Percentiles rank a stretch among this genome's conserved stretches.
These are phyloP conservation scores for Corniculantispora saksenae DNA, from an alignment of 2,329 filamentous ascomycete genomes.

Conservation along the genomic window DNA sequence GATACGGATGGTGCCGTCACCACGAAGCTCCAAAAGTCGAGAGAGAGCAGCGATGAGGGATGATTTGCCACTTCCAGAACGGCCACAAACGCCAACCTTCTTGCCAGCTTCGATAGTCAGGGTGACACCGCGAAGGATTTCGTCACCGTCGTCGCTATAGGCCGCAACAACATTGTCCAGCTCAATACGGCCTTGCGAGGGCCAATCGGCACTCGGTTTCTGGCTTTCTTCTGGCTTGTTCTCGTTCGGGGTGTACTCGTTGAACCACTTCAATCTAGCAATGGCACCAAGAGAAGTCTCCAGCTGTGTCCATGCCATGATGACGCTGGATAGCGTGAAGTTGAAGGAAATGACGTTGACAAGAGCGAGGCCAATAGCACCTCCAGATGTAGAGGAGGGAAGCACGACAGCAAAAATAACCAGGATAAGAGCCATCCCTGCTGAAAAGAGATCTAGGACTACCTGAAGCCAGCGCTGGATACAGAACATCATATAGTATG, in stretches of 20 bases:
- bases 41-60: conserved; percentile 49
- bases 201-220: conserved; percentile 29
- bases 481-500: conserved; percentile 53
- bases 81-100: conserved; percentile 53
- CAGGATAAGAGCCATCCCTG: conserved; percentile 26
- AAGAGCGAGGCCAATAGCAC: conserved; percentile 24
- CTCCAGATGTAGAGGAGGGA: not conserved
- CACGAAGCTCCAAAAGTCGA: conserved; percentile 46
- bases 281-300: conserved; percentile 40
- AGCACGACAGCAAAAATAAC: conserved; percentile 14
- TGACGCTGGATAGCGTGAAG: conserved; percentile 32
- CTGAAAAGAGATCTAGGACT: conserved; percentile 53
- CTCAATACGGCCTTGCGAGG: conserved; percentile 28
- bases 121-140: conserved; percentile 22
- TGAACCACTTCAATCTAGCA: conserved; percentile 35
- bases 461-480: conserved; percentile 56
- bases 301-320: conserved; percentile 38
- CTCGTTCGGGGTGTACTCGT: conserved; percentile 30
- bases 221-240: conserved; percentile 21
- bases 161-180: conserved; percentile 30
- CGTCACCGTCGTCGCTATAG: conserved; percentile 23
- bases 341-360: conserved; percentile 33
- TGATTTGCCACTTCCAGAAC: conserved; percentile 53
- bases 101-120: conserved; percentile 37
- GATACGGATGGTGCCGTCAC: conserved; percentile 39